These are phyloP conservation scores for Daedaleopsis sinensis DNA, from an alignment of 768 basidiomycete species.

Conservation along the genomic window DNA sequence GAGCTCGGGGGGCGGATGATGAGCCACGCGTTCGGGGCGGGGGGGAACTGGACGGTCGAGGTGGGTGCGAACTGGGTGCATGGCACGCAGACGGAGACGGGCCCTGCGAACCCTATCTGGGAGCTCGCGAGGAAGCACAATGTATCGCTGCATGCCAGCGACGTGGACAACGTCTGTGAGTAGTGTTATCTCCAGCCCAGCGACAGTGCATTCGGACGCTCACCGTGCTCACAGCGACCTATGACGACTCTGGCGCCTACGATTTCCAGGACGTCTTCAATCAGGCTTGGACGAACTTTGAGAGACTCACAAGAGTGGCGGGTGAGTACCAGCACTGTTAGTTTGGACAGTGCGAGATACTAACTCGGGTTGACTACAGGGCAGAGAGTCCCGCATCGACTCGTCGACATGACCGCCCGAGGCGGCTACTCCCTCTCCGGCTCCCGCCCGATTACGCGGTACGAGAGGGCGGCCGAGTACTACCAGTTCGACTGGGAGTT, in stretches of 20 bases:
- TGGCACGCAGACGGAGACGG: slow-evolving; percentile 48
- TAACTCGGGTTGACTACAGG: slow-evolving; percentile 35
- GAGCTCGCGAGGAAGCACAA: slow-evolving; percentile 58
- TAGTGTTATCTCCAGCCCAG: slow-evolving; percentile 2
- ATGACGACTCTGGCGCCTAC: slow-evolving; percentile 50
- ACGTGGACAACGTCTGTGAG: slow-evolving; percentile 46
- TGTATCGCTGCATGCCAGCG: slow-evolving; percentile 47
- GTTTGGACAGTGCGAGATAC: no score
- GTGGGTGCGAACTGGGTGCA: slow-evolving; percentile 65
- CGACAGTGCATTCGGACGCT: background rate
- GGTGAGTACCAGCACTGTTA: slow-evolving; percentile 46
- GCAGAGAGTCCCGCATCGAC: slow-evolving; percentile 43
- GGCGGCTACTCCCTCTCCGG: slow-evolving; percentile 58
- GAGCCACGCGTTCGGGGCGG: slow-evolving; percentile 45
- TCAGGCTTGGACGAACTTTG: slow-evolving; percentile 42
- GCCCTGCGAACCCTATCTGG: slow-evolving; percentile 62
- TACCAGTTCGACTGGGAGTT: slow-evolving; percentile 54
- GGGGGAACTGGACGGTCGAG: slow-evolving; percentile 49
- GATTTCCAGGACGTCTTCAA: slow-evolving; percentile 52
- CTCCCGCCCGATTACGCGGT: slow-evolving; percentile 44
- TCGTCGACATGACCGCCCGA: slow-evolving; percentile 57
- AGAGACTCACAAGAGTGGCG: slow-evolving; percentile 44
- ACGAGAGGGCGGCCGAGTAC: slow-evolving; percentile 60
- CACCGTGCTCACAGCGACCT: slow-evolving; percentile 46
- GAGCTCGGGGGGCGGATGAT: slow-evolving; percentile 67